These are phyloP conservation scores for Podaxis mareebaensis DNA, from an alignment of 768 basidiomycete species.

Conservation along the genomic window DNA sequence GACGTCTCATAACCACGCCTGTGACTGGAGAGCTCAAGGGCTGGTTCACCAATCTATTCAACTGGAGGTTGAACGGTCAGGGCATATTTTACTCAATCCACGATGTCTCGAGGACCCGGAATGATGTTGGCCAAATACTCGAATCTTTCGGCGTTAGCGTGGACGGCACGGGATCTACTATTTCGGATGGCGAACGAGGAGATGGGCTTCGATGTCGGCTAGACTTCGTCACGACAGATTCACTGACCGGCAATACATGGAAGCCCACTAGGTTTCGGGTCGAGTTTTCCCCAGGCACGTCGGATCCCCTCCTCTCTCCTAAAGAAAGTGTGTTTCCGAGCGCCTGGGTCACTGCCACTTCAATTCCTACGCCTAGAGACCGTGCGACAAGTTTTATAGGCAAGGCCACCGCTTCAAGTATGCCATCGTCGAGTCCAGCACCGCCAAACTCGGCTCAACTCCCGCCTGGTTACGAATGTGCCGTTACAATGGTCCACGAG, in stretches of 20 bases:
- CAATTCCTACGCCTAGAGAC: not conserved
- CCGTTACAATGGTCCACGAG: constrained; percentile 80
- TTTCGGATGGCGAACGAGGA: constrained; percentile 22
- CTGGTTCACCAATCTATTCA: constrained; percentile 96
- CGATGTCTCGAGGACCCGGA: constrained; percentile 59
- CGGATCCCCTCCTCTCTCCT: constrained; percentile 3
- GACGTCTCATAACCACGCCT: constrained; percentile 55
- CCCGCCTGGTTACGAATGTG: constrained; percentile 49
- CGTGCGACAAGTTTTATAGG: constrained; percentile 16
- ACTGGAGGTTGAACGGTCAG: constrained; percentile 73
- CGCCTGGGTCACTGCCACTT: constrained; percentile 21
- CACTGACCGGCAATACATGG: constrained; percentile 45
- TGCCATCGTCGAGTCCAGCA: constrained; percentile 23
- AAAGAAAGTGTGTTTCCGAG: constrained; percentile 23
- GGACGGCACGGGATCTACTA: constrained; percentile 30
- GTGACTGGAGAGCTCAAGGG: constrained; percentile 83
- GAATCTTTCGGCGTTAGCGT: constrained; percentile 64
- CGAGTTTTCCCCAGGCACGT: constrained; percentile 53
- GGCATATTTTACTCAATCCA: constrained; percentile 56
- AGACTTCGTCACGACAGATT: constrained; percentile 46
- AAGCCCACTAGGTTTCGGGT: constrained; percentile 85
- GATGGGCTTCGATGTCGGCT: constrained; percentile 47
- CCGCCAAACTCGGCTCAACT: constrained; percentile 18
- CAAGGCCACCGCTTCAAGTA: constrained; percentile 20
- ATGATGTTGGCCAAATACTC: constrained; percentile 63